Evolutionary conservation across 306 rosid genomes (phyloP), one percentile per base, ranked within the genome.

Genomic region (Rosa multiflora): DNA sequence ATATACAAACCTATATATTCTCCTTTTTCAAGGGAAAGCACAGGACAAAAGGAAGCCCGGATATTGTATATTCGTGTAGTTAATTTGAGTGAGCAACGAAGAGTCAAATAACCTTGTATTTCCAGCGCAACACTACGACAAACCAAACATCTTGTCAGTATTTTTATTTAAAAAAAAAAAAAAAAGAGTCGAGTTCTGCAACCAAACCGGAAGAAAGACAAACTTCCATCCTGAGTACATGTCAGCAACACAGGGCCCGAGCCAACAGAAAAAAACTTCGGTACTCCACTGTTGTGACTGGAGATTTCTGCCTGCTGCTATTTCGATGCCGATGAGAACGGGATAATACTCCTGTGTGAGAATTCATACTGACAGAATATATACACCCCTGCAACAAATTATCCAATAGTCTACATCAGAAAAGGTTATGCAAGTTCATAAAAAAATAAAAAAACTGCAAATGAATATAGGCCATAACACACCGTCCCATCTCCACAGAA

Each of bases 1-100:
- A 71, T 73, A 74, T 79, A 83, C 86, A 59, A 52, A 88, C 99
- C 99, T 66, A 94, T 92, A 79, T 89, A 94, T 80, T 94, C 99
- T 73, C 99, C 99, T 84, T 94, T 94, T 83, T 94, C 97, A 40
- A 92, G 97, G 75, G 99, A 94, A 81, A 94, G 99, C 78, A 94
- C 85, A 66, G 99, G 99, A 43, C 97, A 92, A 79, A 94, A 94
- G 51, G 99, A 91, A 85, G 95, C 99, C 81, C 85, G 95, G 70
- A 94, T 88, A 82, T 88, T 91, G 90, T 92, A 96, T 80, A 89
- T 82, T 10, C 97, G 93, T 4, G 99, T 92, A 78, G 91, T 85
- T 79, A 94, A 86, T 83, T 94, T 89, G 79, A 94, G 94, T 0
- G 99, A 88, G 92, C 99, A 94, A 17, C 99, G 92, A 70, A 94